These are phyloP conservation scores for Sphaceloma murrayae DNA, from an alignment of 2,329 filamentous ascomycete genomes.

Conservation along the genomic window DNA sequence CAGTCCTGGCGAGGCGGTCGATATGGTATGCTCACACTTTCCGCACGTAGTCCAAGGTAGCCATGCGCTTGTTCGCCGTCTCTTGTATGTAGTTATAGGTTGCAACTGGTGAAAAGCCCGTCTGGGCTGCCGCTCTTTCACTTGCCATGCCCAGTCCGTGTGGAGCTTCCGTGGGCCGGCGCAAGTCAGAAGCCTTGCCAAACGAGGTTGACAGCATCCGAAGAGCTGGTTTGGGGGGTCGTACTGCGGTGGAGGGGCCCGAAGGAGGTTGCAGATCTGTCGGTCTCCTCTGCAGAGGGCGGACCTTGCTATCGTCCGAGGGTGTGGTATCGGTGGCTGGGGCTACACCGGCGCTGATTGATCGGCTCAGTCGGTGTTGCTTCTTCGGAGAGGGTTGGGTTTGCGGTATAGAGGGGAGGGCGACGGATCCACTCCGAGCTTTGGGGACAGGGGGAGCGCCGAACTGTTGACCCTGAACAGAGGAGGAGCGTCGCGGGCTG, in stretches of 20 bases:
- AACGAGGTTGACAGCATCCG: conserved; percentile 15
- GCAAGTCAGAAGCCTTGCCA: conserved; percentile 13
- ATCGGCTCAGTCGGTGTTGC: conserved; percentile 19
- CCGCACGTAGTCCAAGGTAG: conserved; percentile 82
- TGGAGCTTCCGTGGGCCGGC: neutral
- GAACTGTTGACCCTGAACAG: conserved; percentile 10
- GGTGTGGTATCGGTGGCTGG: conserved; percentile 14
- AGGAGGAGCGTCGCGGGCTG: conserved; percentile 11
- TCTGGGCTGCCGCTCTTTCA: conserved; percentile 11
- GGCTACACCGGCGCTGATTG: conserved; percentile 19
- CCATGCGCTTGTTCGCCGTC: conserved; percentile 81
- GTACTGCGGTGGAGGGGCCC: conserved; percentile 1
- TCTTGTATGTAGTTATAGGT: conserved; percentile 68
- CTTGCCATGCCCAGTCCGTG: conserved; percentile 11
- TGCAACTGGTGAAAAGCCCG: conserved; percentile 42
- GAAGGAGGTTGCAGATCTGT: conserved; percentile 1
- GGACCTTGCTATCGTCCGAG: conserved; percentile 8
- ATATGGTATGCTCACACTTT: conserved; percentile 61
- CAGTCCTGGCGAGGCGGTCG: neutral
- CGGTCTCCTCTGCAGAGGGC: conserved; percentile 4
- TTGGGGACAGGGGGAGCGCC: conserved; percentile 8
- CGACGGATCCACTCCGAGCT: conserved; percentile 11
- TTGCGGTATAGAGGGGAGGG: conserved; percentile 9
- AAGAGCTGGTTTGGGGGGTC: conserved; percentile 6
- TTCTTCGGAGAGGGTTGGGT: conserved; percentile 17